phyloP scores from a whole-genome alignment of 2,329 filamentous ascomycete genomes.

The Ophiostoma novo-ulmi region DNA sequence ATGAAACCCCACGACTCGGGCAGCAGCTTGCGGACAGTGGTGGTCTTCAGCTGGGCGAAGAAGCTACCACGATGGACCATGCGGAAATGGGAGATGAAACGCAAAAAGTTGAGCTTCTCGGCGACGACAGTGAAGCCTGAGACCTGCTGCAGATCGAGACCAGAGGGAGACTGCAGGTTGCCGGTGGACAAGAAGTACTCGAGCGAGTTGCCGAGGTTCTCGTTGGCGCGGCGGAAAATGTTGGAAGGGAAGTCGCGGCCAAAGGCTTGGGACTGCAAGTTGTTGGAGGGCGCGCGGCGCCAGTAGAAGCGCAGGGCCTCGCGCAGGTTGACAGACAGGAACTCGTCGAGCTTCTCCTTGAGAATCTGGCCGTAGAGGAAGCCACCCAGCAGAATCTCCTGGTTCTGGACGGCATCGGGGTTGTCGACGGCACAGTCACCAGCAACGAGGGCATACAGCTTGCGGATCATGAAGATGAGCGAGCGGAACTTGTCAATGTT shows the following conservation, averaged over 20 bases:
- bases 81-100: constrained; percentile 96
- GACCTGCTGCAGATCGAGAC: constrained; percentile 87
- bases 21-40: constrained; percentile 87
- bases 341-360: constrained; percentile 91
- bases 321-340: constrained; percentile 57
- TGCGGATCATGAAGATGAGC: constrained; percentile 92
- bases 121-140: constrained; percentile 95
- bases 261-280: constrained; percentile 75
- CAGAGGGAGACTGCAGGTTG: constrained; percentile 84
- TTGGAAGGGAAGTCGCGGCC: constrained; percentile 70
- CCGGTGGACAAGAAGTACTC: constrained; percentile 97
- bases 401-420: constrained; percentile 92
- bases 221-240: constrained; percentile 76
- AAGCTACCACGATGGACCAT: constrained; percentile 99
- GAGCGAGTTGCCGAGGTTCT: constrained; percentile 78
- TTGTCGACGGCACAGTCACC: constrained; percentile 93
- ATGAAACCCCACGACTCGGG: constrained; percentile 98
- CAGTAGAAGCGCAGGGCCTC: constrained; percentile 53
- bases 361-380: constrained; percentile 93
- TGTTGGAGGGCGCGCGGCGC: constrained; percentile 53
- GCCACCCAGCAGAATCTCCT: constrained; percentile 88
- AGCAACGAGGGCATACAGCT: constrained; percentile 87
- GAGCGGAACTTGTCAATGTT: constrained; percentile 90
- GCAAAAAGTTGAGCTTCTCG: constrained; percentile 97
- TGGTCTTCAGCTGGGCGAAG: constrained; percentile 96